Evolutionary conservation across 352 stramenopile genomes (phyloP).

Genomic region (Phytopythium sindhum): DNA sequence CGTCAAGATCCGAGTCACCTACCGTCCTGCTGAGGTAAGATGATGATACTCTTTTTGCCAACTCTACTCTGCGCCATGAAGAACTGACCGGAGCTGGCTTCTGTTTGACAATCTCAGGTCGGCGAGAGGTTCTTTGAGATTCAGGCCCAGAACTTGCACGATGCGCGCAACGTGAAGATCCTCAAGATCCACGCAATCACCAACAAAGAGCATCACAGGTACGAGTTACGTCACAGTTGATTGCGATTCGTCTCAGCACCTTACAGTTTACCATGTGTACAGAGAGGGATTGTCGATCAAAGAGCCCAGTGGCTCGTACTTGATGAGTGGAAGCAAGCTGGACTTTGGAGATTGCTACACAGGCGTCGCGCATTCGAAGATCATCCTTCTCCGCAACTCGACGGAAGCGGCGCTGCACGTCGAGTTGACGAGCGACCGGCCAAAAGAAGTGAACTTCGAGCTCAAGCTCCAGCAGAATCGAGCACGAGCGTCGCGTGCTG

Average conservation of each 20-base stretch:
- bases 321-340: conserved; percentile 86
- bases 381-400: conserved; percentile 81
- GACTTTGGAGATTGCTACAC: conserved; percentile 90
- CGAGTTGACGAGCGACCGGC: conserved; percentile 79
- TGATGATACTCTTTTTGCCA: neutral
- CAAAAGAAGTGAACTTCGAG: conserved; percentile 88
- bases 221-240: neutral
- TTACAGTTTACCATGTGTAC: neutral
- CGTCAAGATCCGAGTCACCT: conserved; percentile 84
- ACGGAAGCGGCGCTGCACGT: conserved; percentile 82
- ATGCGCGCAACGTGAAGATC: conserved; percentile 84
- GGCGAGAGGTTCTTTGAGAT: conserved; percentile 87
- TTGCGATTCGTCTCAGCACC: neutral
- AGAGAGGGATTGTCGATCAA: conserved; percentile 87
- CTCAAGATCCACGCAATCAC: conserved; percentile 83
- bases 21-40: conserved; percentile 72
- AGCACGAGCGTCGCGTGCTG: conserved; percentile 45
- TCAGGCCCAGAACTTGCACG: conserved; percentile 82
- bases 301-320: conserved; percentile 72
- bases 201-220: conserved; percentile 88
- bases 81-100: conserved; percentile 6
- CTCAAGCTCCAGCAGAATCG: conserved; percentile 81
- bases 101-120: conserved; percentile 29
- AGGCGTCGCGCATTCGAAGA: conserved; percentile 78
- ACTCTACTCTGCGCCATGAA: neutral